Evolutionary conservation across 352 stramenopile genomes (phyloP), one percentile per base, ranked within the genome.

Genomic region (Stramenopiles sp.): DNA sequence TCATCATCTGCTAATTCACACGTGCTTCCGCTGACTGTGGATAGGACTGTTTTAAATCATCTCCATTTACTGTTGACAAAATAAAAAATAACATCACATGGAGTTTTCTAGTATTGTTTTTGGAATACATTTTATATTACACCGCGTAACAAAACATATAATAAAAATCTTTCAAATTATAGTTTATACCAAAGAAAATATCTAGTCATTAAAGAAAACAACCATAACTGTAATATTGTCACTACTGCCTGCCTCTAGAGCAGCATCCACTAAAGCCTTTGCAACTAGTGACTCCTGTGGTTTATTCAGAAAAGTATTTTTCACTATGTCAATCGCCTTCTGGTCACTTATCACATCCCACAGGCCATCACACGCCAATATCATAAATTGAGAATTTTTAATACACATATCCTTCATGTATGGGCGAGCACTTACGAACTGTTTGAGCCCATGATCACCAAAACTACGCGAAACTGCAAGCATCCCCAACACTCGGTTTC

Each of bases 321-420:
- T 32, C 15, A 70, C 57, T 15, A 67, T 49, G 45, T 66, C 54
- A 8, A 66, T 60, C 6, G 52, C 59, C 37, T 71, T 50, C 26
- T 71, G 44, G 51, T 70, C 60, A 32, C 47, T 41, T 36, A 76
- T 54, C 3, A 73, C 64, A 52, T 76, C 64, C 56, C 60, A 73
- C 12, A 76, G 45, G 8, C 64, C 64, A 54, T 76, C 62, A 46
- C 62, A 70, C 19, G 57, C 61, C 2, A 68, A 38, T 34, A 70
- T 63, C 12, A 64, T 8, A 48, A 68, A 67, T 36, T 60, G 41
- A 23, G 15, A 52, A 44, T 19, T 3, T 7, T 15, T 23, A 35
- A 2, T 6, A 50, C 18, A 7, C 41, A 22, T 2, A 29, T 28
- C 20, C 19, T 32, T 45, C 10, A 51, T 53, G 45, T 56, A 50